phyloP scores from a whole-genome alignment of 129 eudicot species.

The Glebionis coronaria region DNA sequence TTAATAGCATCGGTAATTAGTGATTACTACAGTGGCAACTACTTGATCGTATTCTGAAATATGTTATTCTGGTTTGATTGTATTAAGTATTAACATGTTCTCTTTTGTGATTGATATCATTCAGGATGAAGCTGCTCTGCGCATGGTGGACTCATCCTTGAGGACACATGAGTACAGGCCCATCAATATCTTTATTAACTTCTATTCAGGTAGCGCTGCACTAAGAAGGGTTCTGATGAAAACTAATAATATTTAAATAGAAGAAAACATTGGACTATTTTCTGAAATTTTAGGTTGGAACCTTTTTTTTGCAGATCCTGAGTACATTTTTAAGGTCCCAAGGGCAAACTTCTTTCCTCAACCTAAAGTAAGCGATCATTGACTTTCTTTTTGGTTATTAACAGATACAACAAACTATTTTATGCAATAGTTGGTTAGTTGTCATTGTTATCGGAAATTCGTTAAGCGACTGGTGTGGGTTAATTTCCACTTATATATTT shows the following conservation, averaged over 20 bases:
- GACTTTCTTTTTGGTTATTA: conserved; percentile 2
- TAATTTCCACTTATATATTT: background rate
- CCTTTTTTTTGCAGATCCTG: conserved; percentile 70
- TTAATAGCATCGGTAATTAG: too few relatives aligned
- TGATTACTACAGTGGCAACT: too few relatives aligned
- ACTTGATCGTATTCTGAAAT: too few relatives aligned
- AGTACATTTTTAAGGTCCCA: conserved; percentile 81
- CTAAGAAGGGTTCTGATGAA: conserved; percentile 6
- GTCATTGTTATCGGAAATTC: background rate
- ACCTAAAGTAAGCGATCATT: conserved; percentile 66
- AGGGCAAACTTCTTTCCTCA: conserved; percentile 87
- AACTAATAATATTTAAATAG: too few relatives aligned
- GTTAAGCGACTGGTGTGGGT: background rate
- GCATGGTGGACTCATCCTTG: conserved; percentile 70
- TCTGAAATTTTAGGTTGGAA: too few relatives aligned
- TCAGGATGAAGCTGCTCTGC: conserved; percentile 91
- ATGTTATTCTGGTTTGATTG: background rate
- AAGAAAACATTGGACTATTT: too few relatives aligned
- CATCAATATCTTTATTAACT: conserved; percentile 77
- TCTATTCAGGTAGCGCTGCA: conserved; percentile 65
- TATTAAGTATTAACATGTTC: background rate
- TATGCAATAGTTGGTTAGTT: background rate
- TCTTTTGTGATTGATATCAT: conserved; percentile 15
- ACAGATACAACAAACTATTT: background rate
- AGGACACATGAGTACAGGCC: conserved; percentile 87